These are phyloP conservation scores for Rosa chinensis DNA, from an alignment of 306 rosid species.

Conservation along the genomic window DNA sequence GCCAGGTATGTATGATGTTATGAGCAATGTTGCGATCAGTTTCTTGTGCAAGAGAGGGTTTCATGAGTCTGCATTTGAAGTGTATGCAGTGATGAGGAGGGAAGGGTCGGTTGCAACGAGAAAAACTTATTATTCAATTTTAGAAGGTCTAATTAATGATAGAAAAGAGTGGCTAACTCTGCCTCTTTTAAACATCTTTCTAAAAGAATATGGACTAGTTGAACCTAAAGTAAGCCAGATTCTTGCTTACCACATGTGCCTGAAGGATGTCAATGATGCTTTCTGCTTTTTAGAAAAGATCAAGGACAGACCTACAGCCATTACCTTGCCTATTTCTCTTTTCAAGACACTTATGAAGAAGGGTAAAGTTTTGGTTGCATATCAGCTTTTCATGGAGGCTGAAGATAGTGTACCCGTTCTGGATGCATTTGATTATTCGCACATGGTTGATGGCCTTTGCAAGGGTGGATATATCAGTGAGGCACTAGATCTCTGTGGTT, in stretches of 20 bases:
- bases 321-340: slow-evolving; percentile 47
- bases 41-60: slow-evolving; percentile 64
- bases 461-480: slow-evolving; percentile 62
- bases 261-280: slow-evolving; percentile 40
- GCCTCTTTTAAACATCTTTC: slow-evolving; percentile 44
- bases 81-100: slow-evolving; percentile 51
- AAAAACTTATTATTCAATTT: slow-evolving; percentile 57
- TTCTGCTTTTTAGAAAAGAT: slow-evolving; percentile 43
- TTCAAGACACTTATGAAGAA: slow-evolving; percentile 54
- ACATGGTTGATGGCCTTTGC: slow-evolving; percentile 66
- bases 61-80: slow-evolving; percentile 51
- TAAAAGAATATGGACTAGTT: slow-evolving; percentile 68
- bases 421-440: slow-evolving; percentile 53
- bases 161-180: slow-evolving; percentile 43
- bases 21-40: slow-evolving; percentile 55
- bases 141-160: slow-evolving; percentile 47
- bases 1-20: slow-evolving; percentile 35
- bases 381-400: slow-evolving; percentile 51
- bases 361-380: slow-evolving; percentile 64
- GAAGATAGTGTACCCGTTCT: slow-evolving; percentile 40
- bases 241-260: slow-evolving; percentile 47
- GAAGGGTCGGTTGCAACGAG: slow-evolving; percentile 40
- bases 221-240: slow-evolving; percentile 54
- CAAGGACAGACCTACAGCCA: slow-evolving; percentile 23
- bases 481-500: slow-evolving; percentile 68